Evolutionary conservation across 352 stramenopile genomes (phyloP).

Genomic region (Phytopythium chamaehyphon): DNA sequence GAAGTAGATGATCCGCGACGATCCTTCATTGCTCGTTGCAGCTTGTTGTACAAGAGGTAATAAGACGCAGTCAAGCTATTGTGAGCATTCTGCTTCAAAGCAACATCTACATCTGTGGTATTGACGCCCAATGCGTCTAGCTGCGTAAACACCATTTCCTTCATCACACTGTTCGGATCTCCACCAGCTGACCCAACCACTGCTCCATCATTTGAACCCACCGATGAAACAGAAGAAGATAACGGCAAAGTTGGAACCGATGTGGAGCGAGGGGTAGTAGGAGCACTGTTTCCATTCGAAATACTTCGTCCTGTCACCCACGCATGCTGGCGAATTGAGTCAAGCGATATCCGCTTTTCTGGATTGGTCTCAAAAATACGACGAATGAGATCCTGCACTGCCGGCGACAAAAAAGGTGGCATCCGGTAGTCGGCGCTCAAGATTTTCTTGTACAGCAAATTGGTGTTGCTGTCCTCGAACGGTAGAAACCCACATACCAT

Average conservation of each 20-base stretch:
- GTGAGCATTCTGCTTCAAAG: constrained; percentile 45
- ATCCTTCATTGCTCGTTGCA: constrained; percentile 37
- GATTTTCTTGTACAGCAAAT: constrained; percentile 92
- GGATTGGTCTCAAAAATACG: constrained; percentile 85
- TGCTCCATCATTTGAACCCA: neutral
- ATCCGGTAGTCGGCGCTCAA: constrained; percentile 81
- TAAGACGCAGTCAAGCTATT: constrained; percentile 76
- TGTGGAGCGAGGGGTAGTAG: constrained; percentile 6
- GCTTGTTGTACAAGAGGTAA: constrained; percentile 65
- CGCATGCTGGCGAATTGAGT: constrained; percentile 76
- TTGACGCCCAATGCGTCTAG: constrained; percentile 49
- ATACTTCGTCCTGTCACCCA: constrained; percentile 48
- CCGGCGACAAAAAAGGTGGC: constrained; percentile 72
- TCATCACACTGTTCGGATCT: constrained; percentile 4
- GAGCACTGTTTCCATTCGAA: neutral
- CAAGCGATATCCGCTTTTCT: constrained; percentile 63
- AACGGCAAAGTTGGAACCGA: constrained; percentile 13
- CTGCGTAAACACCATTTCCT: constrained; percentile 48
- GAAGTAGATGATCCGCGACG: neutral
- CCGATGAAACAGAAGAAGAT: neutral
- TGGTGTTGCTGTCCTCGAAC: constrained; percentile 92
- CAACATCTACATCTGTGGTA: constrained; percentile 26
- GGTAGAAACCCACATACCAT: constrained; percentile 90
- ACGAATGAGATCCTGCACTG: constrained; percentile 75
- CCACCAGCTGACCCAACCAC: constrained; percentile 1